Conservation (phyloP, 75 land plant species). For the Ceratopteris richardii region DNA sequence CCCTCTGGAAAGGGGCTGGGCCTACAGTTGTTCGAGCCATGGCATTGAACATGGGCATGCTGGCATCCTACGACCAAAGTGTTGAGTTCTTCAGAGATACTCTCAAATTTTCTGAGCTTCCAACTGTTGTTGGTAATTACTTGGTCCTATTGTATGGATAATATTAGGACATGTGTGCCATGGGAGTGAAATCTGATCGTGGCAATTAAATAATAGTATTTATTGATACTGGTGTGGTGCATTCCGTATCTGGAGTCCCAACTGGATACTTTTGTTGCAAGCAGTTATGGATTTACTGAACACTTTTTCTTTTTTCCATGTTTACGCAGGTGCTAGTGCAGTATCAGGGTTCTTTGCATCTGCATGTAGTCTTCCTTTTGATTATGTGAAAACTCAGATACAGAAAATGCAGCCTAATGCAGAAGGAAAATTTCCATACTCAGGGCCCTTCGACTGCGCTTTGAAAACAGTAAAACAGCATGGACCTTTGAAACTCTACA, state of each 20-base stretch:
- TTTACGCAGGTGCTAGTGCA: slow-evolving; percentile 71
- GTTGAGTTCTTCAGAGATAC: slow-evolving; percentile 70
- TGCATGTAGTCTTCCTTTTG: slow-evolving; percentile 95
- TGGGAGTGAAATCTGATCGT: too few relatives aligned
- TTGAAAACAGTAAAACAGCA: slow-evolving; percentile 66
- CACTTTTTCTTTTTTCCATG: too few relatives aligned
- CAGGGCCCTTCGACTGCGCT: slow-evolving; percentile 85
- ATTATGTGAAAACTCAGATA: slow-evolving; percentile 94
- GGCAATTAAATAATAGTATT: too few relatives aligned
- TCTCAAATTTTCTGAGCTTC: slow-evolving; percentile 30
- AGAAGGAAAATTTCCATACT: slow-evolving; percentile 74
- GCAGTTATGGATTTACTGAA: too few relatives aligned
- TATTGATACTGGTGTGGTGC: too few relatives aligned
- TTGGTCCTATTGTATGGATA: too few relatives aligned
- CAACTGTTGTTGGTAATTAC: slow-evolving; percentile 68
- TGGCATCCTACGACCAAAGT: slow-evolving; percentile 93
- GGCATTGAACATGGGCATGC: slow-evolving; percentile 98
- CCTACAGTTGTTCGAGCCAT: slow-evolving; percentile 90
- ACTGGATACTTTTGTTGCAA: too few relatives aligned
- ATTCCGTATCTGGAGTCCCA: too few relatives aligned
- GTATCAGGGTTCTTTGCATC: slow-evolving; percentile 94
- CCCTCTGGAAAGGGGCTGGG: slow-evolving; percentile 99
- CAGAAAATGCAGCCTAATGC: slow-evolving; percentile 99
- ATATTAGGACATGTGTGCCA: too few relatives aligned
- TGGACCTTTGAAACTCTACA: slow-evolving; percentile 88